Evolutionary conservation across 495 filamentous ascomycete species (phyloP).

Genomic region (Annulohypoxylon stygium): DNA sequence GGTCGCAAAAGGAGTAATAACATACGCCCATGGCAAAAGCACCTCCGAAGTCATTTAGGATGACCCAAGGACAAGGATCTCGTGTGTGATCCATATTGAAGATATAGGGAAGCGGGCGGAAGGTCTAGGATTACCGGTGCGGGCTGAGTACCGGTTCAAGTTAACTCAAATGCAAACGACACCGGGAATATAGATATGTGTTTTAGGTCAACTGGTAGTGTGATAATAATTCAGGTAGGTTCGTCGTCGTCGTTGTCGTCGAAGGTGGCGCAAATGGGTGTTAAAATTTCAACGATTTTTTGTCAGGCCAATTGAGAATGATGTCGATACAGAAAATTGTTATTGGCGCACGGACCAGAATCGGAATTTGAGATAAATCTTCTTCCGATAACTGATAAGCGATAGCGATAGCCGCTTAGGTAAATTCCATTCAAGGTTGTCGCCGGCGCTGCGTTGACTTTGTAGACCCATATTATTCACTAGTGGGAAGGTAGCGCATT

Average conservation of each 20-base stretch:
- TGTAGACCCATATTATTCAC: not conserved
- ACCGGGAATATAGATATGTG: not conserved
- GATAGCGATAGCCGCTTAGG: slow-evolving; percentile 24
- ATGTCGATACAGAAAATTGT: slow-evolving; percentile 35
- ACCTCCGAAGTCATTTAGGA: slow-evolving; percentile 95
- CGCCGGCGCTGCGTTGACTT: not conserved
- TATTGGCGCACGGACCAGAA: slow-evolving; percentile 28
- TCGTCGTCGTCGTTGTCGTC: not conserved
- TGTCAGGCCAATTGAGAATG: slow-evolving; percentile 18
- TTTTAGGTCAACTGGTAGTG: not conserved
- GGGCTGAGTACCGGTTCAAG: not conserved
- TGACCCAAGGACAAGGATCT: slow-evolving; percentile 96
- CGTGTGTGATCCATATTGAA: slow-evolving; percentile 81
- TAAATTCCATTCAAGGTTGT: not conserved
- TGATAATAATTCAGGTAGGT: not conserved
- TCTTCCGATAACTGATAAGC: slow-evolving; percentile 36
- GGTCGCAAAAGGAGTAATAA: slow-evolving; percentile 34
- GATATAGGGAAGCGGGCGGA: not conserved
- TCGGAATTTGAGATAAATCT: slow-evolving; percentile 26
- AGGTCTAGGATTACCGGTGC: slow-evolving; percentile 6
- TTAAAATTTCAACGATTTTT: not conserved
- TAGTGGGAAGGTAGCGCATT: not conserved
- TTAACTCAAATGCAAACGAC: slow-evolving; percentile 3
- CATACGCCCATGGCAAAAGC: slow-evolving; percentile 97
- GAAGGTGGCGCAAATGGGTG: not conserved